Base-by-base conservation (phyloP, 1,139 yeast genomes). In the Arxiozyma bovina region DNA sequence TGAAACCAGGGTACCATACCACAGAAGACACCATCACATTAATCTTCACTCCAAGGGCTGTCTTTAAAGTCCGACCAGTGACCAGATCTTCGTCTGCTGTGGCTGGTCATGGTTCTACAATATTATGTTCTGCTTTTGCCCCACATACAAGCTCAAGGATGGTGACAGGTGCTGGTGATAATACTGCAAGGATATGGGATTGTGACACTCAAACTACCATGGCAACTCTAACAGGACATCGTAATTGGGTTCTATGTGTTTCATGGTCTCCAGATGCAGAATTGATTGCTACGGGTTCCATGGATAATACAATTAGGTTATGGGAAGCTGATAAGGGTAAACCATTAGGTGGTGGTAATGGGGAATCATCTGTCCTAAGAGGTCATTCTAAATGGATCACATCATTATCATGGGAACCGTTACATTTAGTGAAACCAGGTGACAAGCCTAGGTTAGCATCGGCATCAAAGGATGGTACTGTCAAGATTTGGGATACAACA, bases 111-210 rank as follows among this genome's bases (percentile, higher is more conserved):
- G 96, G 96, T 0, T 81, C 96, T 4, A 91, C 98, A 0, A 89
- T 93, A 57, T 75, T 93, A 61, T 88, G 96, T 57, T 86, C 94
- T 50, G 93, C 87, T 61, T 93, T 94, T 77, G 95, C 99, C 1
- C 99, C 99, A 41, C 80, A 87, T 65, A 85, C 93, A 45, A 82
- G 94, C 17, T 79, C 93, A 5, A 76, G 91, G 61, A 83, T 93
- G 85, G 94, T 89, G 50, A 86, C 97, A 0, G 99, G 99, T 49
- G 90, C 97, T 9, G 99, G 99, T 48, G 99, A 93, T 69, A 82
- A 87, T 47, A 91, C 98, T n/a, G 98, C 98, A 4, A 77, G 98
- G 66, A 81, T 93, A 53, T 93, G 99, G 99, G 98, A 91, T 71
- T 87, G 96, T 70, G 87, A 89, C 65, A 91, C 98, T 0, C 95